Evolutionary conservation across 805 yeast species (phyloP).

Genomic region (Yamadazyma akitaensis): DNA sequence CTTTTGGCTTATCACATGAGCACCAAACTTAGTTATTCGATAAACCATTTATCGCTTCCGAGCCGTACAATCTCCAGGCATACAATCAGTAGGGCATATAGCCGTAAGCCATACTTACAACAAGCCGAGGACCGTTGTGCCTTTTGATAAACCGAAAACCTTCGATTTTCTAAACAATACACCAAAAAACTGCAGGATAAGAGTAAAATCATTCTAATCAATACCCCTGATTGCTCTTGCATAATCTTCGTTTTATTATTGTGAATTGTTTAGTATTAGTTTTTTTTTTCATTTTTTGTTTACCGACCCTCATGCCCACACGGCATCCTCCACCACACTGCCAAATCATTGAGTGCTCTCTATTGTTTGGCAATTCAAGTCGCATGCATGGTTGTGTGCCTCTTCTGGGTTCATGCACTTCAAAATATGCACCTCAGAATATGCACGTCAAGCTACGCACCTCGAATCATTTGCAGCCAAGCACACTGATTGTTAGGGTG

Average conservation of each 20-base stretch:
- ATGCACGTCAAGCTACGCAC: background rate
- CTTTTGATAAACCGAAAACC: background rate
- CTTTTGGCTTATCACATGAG: background rate
- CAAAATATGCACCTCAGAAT: background rate
- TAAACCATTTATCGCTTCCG: background rate
- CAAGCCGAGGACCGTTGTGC: background rate
- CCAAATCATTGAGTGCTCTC: no score
- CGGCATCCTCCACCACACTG: no score
- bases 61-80: background rate
- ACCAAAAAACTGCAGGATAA: background rate
- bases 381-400: background rate
- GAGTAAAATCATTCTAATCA: background rate
- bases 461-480: background rate
- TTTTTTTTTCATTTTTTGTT: no score
- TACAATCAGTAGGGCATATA: background rate
- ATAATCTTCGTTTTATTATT: background rate
- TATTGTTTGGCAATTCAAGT: background rate
- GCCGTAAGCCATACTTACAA: background rate
- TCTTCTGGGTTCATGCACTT: background rate
- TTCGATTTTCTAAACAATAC: background rate
- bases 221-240: background rate
- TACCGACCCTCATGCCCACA: background rate
- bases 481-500: background rate
- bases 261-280: no score
- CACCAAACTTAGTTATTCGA: background rate